Evolutionary conservation across 805 yeast genomes (phyloP).

Genomic region (Metschnikowia lochheadii): DNA sequence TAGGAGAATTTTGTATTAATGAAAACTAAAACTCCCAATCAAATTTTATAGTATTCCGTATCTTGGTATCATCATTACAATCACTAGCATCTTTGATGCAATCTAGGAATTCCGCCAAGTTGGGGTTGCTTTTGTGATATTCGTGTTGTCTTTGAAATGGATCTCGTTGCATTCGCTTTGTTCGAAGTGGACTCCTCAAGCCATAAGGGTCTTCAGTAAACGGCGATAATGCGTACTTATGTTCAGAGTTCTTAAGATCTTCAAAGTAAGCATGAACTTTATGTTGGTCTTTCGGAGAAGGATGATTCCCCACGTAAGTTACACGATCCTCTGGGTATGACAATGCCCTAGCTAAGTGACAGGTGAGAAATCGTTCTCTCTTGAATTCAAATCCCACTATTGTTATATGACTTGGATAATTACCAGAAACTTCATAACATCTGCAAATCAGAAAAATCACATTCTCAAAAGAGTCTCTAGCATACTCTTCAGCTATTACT

Average conservation of each 20-base stretch:
- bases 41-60: background rate
- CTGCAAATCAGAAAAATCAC: slow-evolving; percentile 56
- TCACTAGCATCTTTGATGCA: slow-evolving; percentile 1
- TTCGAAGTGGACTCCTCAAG: slow-evolving; percentile 35
- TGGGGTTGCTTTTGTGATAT: slow-evolving; percentile 28
- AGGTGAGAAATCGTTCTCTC: slow-evolving; percentile 49
- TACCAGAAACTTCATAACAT: slow-evolving; percentile 43
- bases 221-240: slow-evolving; percentile 47
- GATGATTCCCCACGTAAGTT: slow-evolving; percentile 56
- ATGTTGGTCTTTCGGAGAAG: slow-evolving; percentile 38
- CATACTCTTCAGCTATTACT: slow-evolving; percentile 60
- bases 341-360: slow-evolving; percentile 51
- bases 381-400: slow-evolving; percentile 78
- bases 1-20: background rate
- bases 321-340: slow-evolving; percentile 35
- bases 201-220: slow-evolving; percentile 61
- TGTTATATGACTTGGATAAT: slow-evolving; percentile 50
- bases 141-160: slow-evolving; percentile 47
- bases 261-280: slow-evolving; percentile 36
- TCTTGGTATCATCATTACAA: background rate
- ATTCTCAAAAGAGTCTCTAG: slow-evolving; percentile 79
- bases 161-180: slow-evolving; percentile 52
- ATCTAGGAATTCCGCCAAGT: slow-evolving; percentile 11
- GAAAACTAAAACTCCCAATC: background rate
- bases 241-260: slow-evolving; percentile 47